phyloP scores from a whole-genome alignment of 2,329 filamentous ascomycete genomes.

The Xylariaceae sp. region DNA sequence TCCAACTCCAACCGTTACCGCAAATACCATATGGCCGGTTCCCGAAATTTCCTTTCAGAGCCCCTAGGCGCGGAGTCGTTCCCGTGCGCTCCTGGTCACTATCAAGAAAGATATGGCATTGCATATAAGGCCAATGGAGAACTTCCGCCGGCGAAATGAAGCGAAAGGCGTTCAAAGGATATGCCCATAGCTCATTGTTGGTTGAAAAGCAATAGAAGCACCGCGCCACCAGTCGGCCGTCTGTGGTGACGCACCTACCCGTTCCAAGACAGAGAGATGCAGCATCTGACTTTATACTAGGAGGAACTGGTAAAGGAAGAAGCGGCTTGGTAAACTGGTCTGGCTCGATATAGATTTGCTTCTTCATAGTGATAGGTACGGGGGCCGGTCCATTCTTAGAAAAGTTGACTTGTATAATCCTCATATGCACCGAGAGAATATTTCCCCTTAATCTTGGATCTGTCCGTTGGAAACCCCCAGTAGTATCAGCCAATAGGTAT shows the following conservation, averaged over 20 bases:
- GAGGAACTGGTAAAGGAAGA: not conserved
- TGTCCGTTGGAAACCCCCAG: not conserved
- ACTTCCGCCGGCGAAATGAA: not conserved
- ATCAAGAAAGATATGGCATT: conserved; percentile 12
- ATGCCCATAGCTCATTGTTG: not conserved
- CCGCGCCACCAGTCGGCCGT: conserved; percentile 4
- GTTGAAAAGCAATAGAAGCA: conserved; percentile 4
- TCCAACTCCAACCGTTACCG: too few relatives aligned
- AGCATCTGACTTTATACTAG: not conserved
- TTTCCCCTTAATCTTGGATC: conserved; percentile 1
- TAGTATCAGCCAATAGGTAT: too few relatives aligned
- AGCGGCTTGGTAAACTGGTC: not conserved
- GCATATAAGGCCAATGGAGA: not conserved
- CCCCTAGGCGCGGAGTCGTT: too few relatives aligned
- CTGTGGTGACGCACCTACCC: not conserved
- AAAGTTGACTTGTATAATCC: conserved; percentile 9
- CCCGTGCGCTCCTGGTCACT: too few relatives aligned
- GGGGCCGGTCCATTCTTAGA: too few relatives aligned
- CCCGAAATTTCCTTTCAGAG: too few relatives aligned
- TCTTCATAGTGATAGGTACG: conserved; percentile 7
- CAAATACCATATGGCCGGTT: too few relatives aligned
- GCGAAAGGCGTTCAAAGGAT: conserved; percentile 1
- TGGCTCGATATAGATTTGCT: not conserved
- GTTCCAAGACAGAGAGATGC: conserved; percentile 8
- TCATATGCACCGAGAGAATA: conserved; percentile 7